Conservation (phyloP, 139 green algal species). For the Asterochloris erici region DNA sequence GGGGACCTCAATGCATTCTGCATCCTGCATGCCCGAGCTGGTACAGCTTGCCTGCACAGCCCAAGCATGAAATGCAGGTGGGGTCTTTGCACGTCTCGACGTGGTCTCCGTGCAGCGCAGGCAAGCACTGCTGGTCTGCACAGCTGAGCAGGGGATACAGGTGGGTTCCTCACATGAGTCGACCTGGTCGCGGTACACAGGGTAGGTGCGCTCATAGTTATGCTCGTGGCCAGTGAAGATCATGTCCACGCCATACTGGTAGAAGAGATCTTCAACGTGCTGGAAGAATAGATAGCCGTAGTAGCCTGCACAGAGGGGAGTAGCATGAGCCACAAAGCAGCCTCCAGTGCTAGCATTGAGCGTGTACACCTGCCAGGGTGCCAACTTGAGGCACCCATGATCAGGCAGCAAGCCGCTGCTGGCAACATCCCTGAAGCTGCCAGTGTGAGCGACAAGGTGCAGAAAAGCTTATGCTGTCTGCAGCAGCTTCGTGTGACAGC, state of each 20-base stretch:
- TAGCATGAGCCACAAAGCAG: neutral
- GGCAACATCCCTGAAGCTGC: no score
- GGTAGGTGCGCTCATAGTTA: conserved; percentile 27
- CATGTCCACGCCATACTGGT: conserved; percentile 30
- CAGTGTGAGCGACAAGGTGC: no score
- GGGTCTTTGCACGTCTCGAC: no score
- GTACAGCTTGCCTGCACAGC: no score
- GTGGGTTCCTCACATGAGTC: neutral
- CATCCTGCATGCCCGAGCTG: no score
- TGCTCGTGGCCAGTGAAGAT: conserved; percentile 40
- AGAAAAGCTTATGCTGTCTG: no score
- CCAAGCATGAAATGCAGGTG: no score
- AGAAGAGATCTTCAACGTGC: conserved; percentile 16
- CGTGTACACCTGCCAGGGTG: neutral
- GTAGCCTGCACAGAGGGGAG: neutral
- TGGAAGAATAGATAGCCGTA: neutral
- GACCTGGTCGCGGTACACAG: conserved; percentile 16
- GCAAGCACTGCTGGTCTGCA: neutral
- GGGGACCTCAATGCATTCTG: no score
- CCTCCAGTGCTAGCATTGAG: neutral
- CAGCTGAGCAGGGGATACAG: neutral
- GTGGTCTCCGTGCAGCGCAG: no score
- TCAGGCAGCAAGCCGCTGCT: no score
- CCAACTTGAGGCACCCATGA: no score
- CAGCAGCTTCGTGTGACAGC: no score